Base-by-base conservation (phyloP, 2,329 filamentous ascomycete species). In the Amauroascus verrucosus region DNA sequence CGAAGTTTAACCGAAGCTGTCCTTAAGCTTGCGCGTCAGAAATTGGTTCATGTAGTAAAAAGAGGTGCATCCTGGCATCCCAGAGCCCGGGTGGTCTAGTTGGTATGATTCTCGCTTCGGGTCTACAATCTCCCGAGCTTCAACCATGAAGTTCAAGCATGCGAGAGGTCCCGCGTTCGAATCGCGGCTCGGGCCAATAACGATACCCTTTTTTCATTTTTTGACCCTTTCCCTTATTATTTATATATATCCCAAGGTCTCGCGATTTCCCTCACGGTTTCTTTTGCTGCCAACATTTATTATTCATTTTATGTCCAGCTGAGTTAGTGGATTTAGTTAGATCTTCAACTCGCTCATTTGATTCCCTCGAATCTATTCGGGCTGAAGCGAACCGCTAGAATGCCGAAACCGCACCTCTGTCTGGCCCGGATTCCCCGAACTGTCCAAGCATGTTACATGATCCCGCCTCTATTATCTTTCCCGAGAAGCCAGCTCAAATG, bases 61-160 rank as follows among this genome's bases (percentile, higher is more conserved):
- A 9, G 16, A 7, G 22, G 6, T 2, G 14, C 18, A 45, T 1
- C 24, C 24, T 6, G 41, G 14, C 41, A 26, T 43, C 35, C 45
- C 26, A 2, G 26, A 50, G 53, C 53, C 53, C 53, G 53, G 53
- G 53, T 55, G 53, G 53, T 55, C 53, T 55, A 55, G 53, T 55
- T 55, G 53, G 53, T 55, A 55, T 55, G 53, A 55, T 55, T 55
- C 53, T 55, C 53, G 53, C 53, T 55, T 55, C 53, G 53, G 53
- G 53, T 37, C 48, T 33, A 28, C 40, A 41, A 45, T 50, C 43
- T 49, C 53, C 53, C 54, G 54, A 55, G 44, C 49, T 53, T 45
- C 43, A 38, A 24, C 45, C 28, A 51, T 51, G 53, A 24, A 51
- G 53, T 51, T 55, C 53, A 47, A 32, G 37, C 45, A 46, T 55